A percentile compares a stretch with the other conserved stretches of the same genome.
These are phyloP conservation scores for Ceratocystis smalleyi DNA, from an alignment of 2,329 filamentous ascomycete genomes.

Conservation along the genomic window DNA sequence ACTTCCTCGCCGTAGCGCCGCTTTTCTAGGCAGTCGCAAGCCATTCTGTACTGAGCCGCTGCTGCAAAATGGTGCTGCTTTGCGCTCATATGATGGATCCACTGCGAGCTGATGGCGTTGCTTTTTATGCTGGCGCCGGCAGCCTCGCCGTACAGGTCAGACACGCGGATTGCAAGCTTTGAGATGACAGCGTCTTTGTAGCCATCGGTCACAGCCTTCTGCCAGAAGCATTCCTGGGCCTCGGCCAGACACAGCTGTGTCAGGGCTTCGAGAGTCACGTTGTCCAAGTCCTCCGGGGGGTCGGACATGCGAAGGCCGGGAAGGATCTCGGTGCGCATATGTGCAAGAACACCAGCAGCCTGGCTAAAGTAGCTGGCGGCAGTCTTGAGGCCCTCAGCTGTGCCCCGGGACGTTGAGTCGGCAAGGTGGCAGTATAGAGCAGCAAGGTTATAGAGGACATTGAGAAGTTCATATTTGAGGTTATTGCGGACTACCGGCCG, in stretches of 20 bases:
- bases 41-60: constrained; percentile 82
- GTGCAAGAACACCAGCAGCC: constrained; percentile 65
- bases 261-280: constrained; percentile 67
- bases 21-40: constrained; percentile 84
- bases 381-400: constrained; percentile 67
- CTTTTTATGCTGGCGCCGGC: constrained; percentile 79
- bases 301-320: constrained; percentile 67
- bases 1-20: constrained; percentile 91
- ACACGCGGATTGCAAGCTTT: constrained; percentile 75
- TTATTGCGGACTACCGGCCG: constrained; percentile 52
- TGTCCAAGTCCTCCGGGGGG: constrained; percentile 92
- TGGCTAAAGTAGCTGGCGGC: constrained; percentile 84
- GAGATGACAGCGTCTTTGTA: constrained; percentile 87
- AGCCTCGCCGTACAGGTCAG: constrained; percentile 74
- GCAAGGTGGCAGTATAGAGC: constrained; percentile 89
- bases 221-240: constrained; percentile 95
- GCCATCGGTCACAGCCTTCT: constrained; percentile 85
- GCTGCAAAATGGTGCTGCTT: constrained; percentile 97
- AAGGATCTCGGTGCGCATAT: constrained; percentile 61
- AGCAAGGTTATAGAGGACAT: constrained; percentile 83
- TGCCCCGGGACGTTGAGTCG: constrained; percentile 59
- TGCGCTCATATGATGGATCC: constrained; percentile 95
- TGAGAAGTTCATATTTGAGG: constrained; percentile 71
- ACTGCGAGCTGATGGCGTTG: constrained; percentile 76
- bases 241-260: constrained; percentile 77